Evolutionary conservation across 305 asterid species (phyloP).

Genomic region (Fraxinus latifolia): DNA sequence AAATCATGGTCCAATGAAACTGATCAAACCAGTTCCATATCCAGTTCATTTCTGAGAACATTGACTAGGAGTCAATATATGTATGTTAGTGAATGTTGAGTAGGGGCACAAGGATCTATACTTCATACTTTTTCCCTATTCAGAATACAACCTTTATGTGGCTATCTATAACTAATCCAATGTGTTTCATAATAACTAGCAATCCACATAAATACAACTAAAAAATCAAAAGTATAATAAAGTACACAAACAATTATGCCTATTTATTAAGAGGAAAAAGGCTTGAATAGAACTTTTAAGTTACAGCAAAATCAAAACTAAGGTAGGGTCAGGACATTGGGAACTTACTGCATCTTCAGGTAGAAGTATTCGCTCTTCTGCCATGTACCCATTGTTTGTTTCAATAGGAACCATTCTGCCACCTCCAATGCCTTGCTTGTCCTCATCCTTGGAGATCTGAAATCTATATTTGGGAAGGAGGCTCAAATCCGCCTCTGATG

Average conservation of each 20-base stretch:
- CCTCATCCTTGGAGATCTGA: constrained; percentile 59
- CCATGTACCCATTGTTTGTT: constrained; percentile 56
- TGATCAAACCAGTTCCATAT: not conserved
- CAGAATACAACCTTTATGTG: not conserved
- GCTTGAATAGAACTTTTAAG: not conserved
- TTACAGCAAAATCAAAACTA: not conserved
- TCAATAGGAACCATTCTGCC: constrained; percentile 81
- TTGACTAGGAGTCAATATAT: not conserved
- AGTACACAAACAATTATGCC: not conserved
- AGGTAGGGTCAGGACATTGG: constrained; percentile 6
- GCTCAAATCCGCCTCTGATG: constrained; percentile 90
- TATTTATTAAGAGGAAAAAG: not conserved
- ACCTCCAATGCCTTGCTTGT: constrained; percentile 45
- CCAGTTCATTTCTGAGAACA: not conserved
- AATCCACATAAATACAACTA: not conserved
- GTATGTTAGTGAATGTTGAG: not conserved
- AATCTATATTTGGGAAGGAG: constrained; percentile 75
- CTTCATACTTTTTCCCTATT: not conserved
- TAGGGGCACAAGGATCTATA: not conserved
- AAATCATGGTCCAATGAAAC: not conserved
- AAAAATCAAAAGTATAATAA: not conserved
- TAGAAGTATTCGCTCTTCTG: constrained; percentile 61
- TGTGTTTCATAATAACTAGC: not conserved
- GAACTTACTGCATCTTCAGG: constrained; percentile 90
- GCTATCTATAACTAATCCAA: not conserved